A percentile compares a stretch with the other conserved stretches of the same genome.
Conservation (phyloP, 352 stramenopile species). For the Phytophthora multivora region DNA sequence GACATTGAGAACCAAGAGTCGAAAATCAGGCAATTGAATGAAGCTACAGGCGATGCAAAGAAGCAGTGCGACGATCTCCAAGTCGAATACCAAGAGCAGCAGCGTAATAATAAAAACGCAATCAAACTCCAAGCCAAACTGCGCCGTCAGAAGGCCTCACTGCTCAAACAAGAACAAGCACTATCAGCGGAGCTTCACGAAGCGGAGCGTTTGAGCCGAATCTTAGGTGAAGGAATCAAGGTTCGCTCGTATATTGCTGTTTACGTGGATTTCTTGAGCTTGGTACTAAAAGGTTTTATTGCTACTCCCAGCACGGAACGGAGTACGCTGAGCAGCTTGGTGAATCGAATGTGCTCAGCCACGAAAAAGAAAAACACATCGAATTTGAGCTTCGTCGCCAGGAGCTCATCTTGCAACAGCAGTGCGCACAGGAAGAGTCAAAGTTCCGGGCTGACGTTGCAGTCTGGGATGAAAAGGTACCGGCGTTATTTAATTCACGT, state of each 20-base stretch:
- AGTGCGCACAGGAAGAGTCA: slow-evolving; percentile 33
- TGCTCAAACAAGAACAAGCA: slow-evolving; percentile 32
- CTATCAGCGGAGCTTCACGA: slow-evolving; percentile 14
- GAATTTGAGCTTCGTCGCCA: slow-evolving; percentile 36
- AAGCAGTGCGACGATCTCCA: slow-evolving; percentile 20
- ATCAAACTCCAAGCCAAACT: slow-evolving; percentile 30
- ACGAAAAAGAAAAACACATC: slow-evolving; percentile 26
- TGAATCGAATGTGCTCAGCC: slow-evolving; percentile 8
- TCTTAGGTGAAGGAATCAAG: slow-evolving; percentile 40
- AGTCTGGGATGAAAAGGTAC: slow-evolving; percentile 43
- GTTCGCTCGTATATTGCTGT: slow-evolving; percentile 14
- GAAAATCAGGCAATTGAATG: slow-evolving; percentile 10
- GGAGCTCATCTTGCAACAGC: slow-evolving; percentile 33
- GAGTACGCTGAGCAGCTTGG: slow-evolving; percentile 19
- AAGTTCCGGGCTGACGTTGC: slow-evolving; percentile 29
- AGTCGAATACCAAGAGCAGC: slow-evolving; percentile 14
- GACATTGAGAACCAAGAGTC: slow-evolving; percentile 30
- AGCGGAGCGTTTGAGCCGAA: slow-evolving; percentile 23
- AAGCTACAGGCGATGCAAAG: slow-evolving; percentile 11
- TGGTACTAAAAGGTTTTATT: not conserved
- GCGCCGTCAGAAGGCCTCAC: slow-evolving; percentile 15
- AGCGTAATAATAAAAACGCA: slow-evolving; percentile 25
- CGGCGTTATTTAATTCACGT: not conserved
- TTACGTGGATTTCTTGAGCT: not conserved
- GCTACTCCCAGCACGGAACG: slow-evolving; percentile 25